Percentiles rank a stretch among this genome's conserved stretches.
Evolutionary conservation across 805 yeast species (phyloP).

Genomic region (Candida multigemmis): DNA sequence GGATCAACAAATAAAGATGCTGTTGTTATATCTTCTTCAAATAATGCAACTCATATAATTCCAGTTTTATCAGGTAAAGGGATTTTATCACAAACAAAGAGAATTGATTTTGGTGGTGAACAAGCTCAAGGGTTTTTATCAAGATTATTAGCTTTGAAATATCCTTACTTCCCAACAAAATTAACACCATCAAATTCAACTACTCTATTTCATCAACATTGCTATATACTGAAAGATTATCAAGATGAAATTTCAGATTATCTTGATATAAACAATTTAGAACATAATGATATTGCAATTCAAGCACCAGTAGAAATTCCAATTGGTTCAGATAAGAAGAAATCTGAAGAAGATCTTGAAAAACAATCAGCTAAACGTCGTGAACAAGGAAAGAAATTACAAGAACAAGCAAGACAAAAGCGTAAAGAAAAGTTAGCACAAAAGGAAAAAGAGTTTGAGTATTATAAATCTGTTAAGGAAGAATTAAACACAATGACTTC

Average conservation of each 20-base stretch:
- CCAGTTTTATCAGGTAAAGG: conserved; percentile 76
- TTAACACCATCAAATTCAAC: conserved; percentile 57
- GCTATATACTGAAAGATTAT: conserved; percentile 69
- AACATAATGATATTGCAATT: conserved; percentile 59
- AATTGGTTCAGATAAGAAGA: conserved; percentile 57
- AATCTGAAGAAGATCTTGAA: conserved; percentile 75
- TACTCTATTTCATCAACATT: conserved; percentile 61
- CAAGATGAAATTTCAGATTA: conserved; percentile 48
- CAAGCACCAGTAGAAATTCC: conserved; percentile 71
- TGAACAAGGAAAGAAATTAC: conserved; percentile 82
- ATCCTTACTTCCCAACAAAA: conserved; percentile 84
- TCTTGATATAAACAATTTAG: conserved; percentile 56
- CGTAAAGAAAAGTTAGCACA: conserved; percentile 72
- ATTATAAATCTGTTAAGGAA: conserved; percentile 52
- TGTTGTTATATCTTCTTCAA: conserved; percentile 73
- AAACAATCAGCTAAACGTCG: conserved; percentile 69
- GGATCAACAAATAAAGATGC: conserved; percentile 33
- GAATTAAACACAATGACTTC: conserved; percentile 37
- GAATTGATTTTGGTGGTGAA: conserved; percentile 90
- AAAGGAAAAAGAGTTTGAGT: conserved; percentile 71
- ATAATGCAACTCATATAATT: conserved; percentile 72
- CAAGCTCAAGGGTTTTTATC: conserved; percentile 58
- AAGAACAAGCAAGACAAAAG: conserved; percentile 85
- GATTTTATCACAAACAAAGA: conserved; percentile 53
- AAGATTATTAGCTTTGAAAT: conserved; percentile 63